Percentiles rank a stretch among this genome's conserved stretches.
These are phyloP conservation scores for Exsudoporus floridanus DNA, from an alignment of 1,284 basidiomycete genomes.

Conservation along the genomic window DNA sequence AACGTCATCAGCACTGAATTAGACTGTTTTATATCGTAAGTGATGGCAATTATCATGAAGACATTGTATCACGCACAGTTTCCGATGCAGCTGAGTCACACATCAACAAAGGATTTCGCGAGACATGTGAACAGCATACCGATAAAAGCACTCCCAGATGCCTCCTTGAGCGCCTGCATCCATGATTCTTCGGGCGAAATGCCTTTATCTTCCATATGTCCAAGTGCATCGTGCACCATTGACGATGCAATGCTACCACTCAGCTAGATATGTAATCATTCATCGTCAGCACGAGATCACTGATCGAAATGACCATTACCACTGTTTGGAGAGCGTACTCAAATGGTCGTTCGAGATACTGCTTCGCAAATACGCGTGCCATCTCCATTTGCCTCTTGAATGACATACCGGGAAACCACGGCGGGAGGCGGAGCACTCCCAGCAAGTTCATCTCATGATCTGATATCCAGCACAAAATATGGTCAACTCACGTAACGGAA, in stretches of 20 bases:
- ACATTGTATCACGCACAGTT: not conserved
- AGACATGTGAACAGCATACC: conserved; percentile 1
- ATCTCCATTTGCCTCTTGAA: conserved; percentile 17
- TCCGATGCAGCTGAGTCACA: conserved; percentile 6
- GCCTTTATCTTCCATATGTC: conserved; percentile 8
- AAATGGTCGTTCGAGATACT: conserved; percentile 8
- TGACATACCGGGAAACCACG: conserved; percentile 24
- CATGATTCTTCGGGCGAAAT: not conserved
- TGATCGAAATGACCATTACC: not conserved
- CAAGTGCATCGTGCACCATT: conserved; percentile 17
- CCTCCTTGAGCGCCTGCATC: conserved; percentile 9
- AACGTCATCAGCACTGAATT: conserved; percentile 18
- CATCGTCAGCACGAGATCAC: not conserved
- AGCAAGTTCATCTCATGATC: not conserved
- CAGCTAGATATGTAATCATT: not conserved
- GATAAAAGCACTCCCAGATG: conserved; percentile 10
- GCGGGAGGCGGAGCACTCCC: conserved; percentile 13
- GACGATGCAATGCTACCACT: not conserved
- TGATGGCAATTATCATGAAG: too few species aligned
- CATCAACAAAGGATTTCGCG: not conserved
- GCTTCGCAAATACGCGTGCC: not conserved
- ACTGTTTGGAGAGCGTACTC: conserved; percentile 11
- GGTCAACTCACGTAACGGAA: conserved; percentile 13
- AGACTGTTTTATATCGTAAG: not conserved
- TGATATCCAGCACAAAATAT: not conserved